A percentile compares a stretch with the other conserved stretches of the same genome.
Conservation (phyloP, 106 monocot species). For the Posidonia australis region DNA sequence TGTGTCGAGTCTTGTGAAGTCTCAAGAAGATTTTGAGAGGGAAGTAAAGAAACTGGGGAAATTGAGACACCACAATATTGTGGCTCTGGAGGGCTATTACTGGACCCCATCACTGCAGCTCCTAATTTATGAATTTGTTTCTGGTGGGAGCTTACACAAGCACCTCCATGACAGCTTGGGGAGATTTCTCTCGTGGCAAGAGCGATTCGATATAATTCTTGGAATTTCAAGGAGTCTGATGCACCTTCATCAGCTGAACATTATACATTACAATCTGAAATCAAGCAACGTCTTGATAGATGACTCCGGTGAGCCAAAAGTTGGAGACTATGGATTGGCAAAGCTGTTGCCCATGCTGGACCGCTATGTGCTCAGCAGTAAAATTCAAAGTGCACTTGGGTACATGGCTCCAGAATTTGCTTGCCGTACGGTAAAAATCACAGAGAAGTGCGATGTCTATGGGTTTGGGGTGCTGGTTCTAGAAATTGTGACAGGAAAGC, state of each 20-base stretch:
- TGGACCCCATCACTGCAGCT: constrained; percentile 90
- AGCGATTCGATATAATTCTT: constrained; percentile 69
- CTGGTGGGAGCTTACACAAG: constrained; percentile 66
- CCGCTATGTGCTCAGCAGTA: constrained; percentile 77
- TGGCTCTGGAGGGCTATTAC: constrained; percentile 69
- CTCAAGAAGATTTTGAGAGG: constrained; percentile 70
- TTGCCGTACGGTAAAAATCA: constrained; percentile 63
- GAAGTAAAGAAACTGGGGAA: constrained; percentile 77
- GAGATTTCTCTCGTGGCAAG: constrained; percentile 54
- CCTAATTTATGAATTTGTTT: constrained; percentile 80
- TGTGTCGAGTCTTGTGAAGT: constrained; percentile 84
- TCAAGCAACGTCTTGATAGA: constrained; percentile 78
- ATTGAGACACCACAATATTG: constrained; percentile 62
- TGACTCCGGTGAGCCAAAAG: constrained; percentile 56
- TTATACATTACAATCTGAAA: constrained; percentile 91
- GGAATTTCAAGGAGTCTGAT: constrained; percentile 62
- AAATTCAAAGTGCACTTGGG: constrained; percentile 82
- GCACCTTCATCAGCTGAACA: constrained; percentile 42
- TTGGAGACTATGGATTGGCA: constrained; percentile 77
- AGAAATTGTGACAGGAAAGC: constrained; percentile 59
- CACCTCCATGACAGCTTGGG: constrained; percentile 55
- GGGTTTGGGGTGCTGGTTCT: constrained; percentile 73
- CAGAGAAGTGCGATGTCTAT: constrained; percentile 84
- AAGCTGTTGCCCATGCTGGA: constrained; percentile 85
- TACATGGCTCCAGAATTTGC: constrained; percentile 98